Conservation (phyloP, 75 land plant species). For the Cryptomeria japonica region DNA sequence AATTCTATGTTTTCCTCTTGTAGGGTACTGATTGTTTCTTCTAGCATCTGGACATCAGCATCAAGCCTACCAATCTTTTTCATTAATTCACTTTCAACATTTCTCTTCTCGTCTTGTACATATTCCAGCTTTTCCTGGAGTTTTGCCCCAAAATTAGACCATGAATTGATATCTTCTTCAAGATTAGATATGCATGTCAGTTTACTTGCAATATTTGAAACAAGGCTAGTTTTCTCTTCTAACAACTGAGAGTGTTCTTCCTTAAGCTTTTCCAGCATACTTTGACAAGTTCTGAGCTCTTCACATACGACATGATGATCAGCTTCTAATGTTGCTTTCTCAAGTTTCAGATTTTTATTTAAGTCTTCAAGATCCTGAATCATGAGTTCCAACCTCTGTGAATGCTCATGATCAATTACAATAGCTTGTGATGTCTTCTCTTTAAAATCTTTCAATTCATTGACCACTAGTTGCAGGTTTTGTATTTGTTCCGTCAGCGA, state of each 20-base stretch:
- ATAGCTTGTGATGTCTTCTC: neutral
- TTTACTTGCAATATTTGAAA: constrained; percentile 5
- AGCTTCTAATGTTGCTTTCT: constrained; percentile 5
- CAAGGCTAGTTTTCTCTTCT: neutral
- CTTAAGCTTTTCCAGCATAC: neutral
- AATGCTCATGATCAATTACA: neutral
- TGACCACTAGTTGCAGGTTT: neutral
- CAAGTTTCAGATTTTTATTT: neutral
- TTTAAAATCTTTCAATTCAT: neutral
- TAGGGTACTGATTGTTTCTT: neutral
- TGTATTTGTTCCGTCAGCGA: neutral
- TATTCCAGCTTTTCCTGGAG: neutral
- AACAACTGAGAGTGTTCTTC: constrained; percentile 1
- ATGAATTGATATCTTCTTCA: constrained; percentile 3
- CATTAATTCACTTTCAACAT: constrained; percentile 3
- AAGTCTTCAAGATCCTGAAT: neutral
- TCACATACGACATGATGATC: neutral
- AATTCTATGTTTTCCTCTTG: neutral
- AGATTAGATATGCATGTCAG: constrained; percentile 1
- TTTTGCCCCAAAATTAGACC: neutral
- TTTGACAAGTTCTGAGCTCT: neutral
- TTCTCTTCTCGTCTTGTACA: neutral
- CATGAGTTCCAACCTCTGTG: constrained; percentile 1
- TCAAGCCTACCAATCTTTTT: neutral
- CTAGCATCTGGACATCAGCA: constrained; percentile 1